Evolutionary conservation across 192 early-diverging fungal species (phyloP), one percentile per base, ranked within the genome.

Genomic region (Tieghemiomyces parasiticus): DNA sequence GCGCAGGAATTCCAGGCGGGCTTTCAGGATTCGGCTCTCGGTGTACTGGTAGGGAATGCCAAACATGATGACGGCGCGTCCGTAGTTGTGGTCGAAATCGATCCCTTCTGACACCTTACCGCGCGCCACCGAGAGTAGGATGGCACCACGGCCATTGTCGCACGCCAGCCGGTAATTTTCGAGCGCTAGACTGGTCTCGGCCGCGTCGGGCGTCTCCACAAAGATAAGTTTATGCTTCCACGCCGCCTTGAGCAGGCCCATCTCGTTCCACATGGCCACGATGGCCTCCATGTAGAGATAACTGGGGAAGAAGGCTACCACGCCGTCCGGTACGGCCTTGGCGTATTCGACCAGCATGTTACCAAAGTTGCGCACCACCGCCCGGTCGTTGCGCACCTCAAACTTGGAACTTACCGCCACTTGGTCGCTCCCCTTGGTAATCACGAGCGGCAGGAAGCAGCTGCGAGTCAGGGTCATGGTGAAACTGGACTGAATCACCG

Each of bases 41-140:
- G 95, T 98, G 70, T 98, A 98, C 77, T 99, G 97, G 69, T 97
- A 99, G 4, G 97, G 97, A 53, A 99, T 95, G 16, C 97, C 97
- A 82, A 99, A 99, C 81, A 99, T 85, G 60, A 99, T 81, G 59
- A 99, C 97, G 30, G 97, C 95, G 20, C 97, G 85, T 25, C 97
- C 97, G 70, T 97, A 99, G 66, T 99, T 88, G 71, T 99, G 95
- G 70, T 99, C 97, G 65, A 99, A 99, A 82, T 99, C 97, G 63
- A 99, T 96, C 38, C 97, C 97, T 73, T 97, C 97, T 25, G 92
- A 95, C 22, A 99, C 95, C 68, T 99, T 99, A 13, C 97, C 97
- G 34, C 97, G 86, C 20, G 97, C 97, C 29, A 99, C 97, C 64
- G 93, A 94, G 12, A 99, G 69, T 31, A 99, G 71, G 42, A 99